Conservation (phyloP, 345 rosid species). For the Balakata baccata region DNA sequence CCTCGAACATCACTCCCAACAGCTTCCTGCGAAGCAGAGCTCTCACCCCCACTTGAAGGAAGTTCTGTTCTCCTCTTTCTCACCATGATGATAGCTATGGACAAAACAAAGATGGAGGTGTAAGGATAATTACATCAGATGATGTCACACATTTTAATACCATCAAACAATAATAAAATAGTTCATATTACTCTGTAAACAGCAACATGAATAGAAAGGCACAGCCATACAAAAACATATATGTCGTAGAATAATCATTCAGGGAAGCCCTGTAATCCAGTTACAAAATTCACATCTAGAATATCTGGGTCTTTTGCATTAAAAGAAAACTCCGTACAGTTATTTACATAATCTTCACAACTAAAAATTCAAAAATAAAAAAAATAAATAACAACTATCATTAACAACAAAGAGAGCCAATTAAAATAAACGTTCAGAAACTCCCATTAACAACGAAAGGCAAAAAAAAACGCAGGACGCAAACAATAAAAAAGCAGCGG, state of each 20-base stretch:
- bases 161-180: not conserved
- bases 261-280: not conserved
- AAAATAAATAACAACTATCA: not conserved
- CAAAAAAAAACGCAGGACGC: no score
- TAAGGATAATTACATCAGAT: not conserved
- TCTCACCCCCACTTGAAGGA: constrained; percentile 59
- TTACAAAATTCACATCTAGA: not conserved
- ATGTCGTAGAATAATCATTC: not conserved
- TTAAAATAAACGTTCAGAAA: no score
- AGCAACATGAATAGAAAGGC: not conserved
- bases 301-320: no score
- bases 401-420: no score
- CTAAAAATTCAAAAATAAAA: not conserved
- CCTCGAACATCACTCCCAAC: constrained; percentile 45
- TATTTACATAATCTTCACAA: not conserved
- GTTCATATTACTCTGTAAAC: not conserved
- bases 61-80: constrained; percentile 68
- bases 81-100: constrained; percentile 51
- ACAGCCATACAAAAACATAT: not conserved
- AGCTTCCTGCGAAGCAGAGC: constrained; percentile 57
- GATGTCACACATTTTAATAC: not conserved
- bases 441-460: no score
- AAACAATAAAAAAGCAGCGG: no score
- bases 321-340: not conserved
- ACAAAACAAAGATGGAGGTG: not conserved